phyloP scores from a whole-genome alignment of 306 rosid species.

The Quercus agrifolia region DNA sequence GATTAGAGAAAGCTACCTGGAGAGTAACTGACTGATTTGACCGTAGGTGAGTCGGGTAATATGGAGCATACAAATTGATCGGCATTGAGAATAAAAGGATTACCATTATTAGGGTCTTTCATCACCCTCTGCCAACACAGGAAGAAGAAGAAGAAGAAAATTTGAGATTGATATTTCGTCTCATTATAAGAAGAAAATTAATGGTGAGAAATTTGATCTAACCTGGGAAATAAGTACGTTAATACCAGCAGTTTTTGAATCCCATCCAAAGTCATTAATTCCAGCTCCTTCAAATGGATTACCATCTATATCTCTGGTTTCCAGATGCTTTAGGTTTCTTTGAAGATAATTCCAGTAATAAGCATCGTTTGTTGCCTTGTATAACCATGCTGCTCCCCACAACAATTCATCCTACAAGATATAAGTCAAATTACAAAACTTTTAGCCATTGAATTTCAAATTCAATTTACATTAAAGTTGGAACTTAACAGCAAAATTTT shows the following conservation, averaged over 20 bases:
- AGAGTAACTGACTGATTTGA: constrained; percentile 28
- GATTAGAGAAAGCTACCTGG: constrained; percentile 24
- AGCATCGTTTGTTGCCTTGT: constrained; percentile 19
- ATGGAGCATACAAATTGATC: constrained; percentile 40
- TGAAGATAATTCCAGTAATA: constrained; percentile 30
- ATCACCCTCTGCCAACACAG: constrained; percentile 30
- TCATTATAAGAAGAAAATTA: not conserved
- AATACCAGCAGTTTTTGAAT: constrained; percentile 42
- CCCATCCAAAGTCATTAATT: constrained; percentile 54
- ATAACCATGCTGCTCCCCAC: constrained; percentile 59
- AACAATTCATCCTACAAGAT: constrained; percentile 43
- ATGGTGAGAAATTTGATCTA: not conserved
- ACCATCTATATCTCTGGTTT: not conserved
- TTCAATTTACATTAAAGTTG: too few relatives aligned
- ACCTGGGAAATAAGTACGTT: constrained; percentile 50
- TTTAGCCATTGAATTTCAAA: too few relatives aligned
- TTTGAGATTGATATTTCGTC: not conserved
- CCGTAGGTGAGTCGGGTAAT: constrained; percentile 33
- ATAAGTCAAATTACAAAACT: too few relatives aligned
- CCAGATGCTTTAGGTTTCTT: constrained; percentile 12
- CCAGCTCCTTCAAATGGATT: not conserved
- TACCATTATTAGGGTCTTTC: constrained; percentile 4
- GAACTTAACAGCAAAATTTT: too few relatives aligned
- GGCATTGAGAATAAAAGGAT: constrained; percentile 30
- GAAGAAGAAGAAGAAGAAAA: not conserved